Conservation (phyloP, 2,329 filamentous ascomycete genomes). For the Ophiostoma quercus region DNA sequence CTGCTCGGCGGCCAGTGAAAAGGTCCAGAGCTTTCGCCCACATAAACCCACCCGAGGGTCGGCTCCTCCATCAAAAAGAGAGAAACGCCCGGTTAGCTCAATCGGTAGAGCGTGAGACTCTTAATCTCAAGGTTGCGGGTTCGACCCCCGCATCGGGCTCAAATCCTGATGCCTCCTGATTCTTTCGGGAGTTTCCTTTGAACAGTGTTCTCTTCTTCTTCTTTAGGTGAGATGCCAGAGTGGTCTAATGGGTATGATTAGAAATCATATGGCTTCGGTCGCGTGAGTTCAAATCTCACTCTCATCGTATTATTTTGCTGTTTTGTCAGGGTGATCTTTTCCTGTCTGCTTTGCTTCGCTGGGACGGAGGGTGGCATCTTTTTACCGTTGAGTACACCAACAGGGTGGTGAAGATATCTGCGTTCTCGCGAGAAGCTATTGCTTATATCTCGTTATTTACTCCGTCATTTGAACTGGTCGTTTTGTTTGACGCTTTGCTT, state of each 20-base stretch:
- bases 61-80: slow-evolving; percentile 10
- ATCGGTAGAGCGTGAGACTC: slow-evolving; percentile 71
- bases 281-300: slow-evolving; percentile 17
- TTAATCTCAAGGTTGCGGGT: slow-evolving; percentile 42
- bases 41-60: not conserved
- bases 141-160: slow-evolving; percentile 47
- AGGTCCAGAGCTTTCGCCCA: not conserved
- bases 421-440: not conserved
- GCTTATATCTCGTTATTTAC: too few species aligned
- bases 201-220: slow-evolving; percentile 6
- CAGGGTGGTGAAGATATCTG: not conserved
- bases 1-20: not conserved
- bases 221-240: slow-evolving; percentile 15
- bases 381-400: not conserved
- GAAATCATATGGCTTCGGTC: slow-evolving; percentile 16
- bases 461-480: too few species aligned
- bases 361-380: not conserved
- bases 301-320: not conserved
- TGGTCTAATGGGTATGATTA: slow-evolving; percentile 18
- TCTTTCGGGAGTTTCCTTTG: not conserved
- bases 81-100: slow-evolving; percentile 54
- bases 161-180: slow-evolving; percentile 36
- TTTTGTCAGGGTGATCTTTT: not conserved
- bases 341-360: not conserved
- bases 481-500: not conserved